phyloP scores from a whole-genome alignment of 192 early-diverging fungal species.

The Backusella luteola region DNA sequence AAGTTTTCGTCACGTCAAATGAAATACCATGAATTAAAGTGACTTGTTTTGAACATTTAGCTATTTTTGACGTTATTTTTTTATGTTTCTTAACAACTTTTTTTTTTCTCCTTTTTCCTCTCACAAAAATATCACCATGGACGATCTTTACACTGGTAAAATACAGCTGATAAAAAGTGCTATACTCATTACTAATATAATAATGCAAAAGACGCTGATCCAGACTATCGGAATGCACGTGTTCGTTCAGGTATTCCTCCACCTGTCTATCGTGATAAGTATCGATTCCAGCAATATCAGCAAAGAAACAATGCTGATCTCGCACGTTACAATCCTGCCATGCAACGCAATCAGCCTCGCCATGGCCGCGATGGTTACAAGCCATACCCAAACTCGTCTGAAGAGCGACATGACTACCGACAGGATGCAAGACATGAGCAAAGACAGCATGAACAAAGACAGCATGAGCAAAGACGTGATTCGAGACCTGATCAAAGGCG shows the following conservation, averaged over 20 bases:
- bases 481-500: background rate
- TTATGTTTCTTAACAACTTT: background rate
- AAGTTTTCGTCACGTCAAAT: background rate
- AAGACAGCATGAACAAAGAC: background rate
- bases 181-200: background rate
- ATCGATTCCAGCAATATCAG: slow-evolving; percentile 27
- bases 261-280: slow-evolving; percentile 39
- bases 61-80: background rate
- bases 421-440: background rate
- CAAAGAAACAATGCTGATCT: slow-evolving; percentile 15
- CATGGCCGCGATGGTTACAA: slow-evolving; percentile 36
- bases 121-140: background rate
- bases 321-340: slow-evolving; percentile 29
- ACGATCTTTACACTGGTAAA: slow-evolving; percentile 7
- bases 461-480: background rate
- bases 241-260: slow-evolving; percentile 39
- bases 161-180: background rate
- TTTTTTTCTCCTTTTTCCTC: background rate
- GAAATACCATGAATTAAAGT: background rate
- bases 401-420: slow-evolving; percentile 20
- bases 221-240: slow-evolving; percentile 41
- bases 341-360: slow-evolving; percentile 30
- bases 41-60: background rate
- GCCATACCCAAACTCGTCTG: slow-evolving; percentile 20
- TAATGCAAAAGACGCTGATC: slow-evolving; percentile 35